A percentile compares a stretch with the other conserved stretches of the same genome.
phyloP scores from a whole-genome alignment of 371 early-diverging fungal species.

The Mortierella sp. region DNA sequence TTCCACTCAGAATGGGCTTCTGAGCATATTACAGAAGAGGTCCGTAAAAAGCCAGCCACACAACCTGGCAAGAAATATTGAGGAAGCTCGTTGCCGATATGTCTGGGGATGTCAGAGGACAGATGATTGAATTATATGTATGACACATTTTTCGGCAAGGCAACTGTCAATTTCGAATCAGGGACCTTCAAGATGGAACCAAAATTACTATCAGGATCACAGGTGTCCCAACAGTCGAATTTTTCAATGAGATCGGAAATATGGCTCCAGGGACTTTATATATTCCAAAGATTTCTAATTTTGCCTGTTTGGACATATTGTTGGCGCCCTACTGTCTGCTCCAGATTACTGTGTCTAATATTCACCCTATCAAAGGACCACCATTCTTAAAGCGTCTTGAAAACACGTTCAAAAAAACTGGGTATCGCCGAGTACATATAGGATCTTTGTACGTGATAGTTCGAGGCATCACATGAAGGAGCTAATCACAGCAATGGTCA shows the following conservation, averaged over 20 bases:
- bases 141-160: slow-evolving; percentile 8
- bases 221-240: neutral
- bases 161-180: slow-evolving; percentile 14
- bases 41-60: slow-evolving; percentile 7
- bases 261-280: slow-evolving; percentile 1
- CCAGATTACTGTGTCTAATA: slow-evolving; percentile 20
- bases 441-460: no score
- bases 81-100: slow-evolving; percentile 3
- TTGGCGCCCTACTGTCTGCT: slow-evolving; percentile 15
- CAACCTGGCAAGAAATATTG: slow-evolving; percentile 10
- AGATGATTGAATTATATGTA: slow-evolving; percentile 30
- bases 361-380: slow-evolving; percentile 15
- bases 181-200: slow-evolving; percentile 12
- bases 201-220: neutral
- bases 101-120: neutral
- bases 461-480: no score
- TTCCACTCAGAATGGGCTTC: slow-evolving; percentile 36
- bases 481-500: no score
- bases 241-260: neutral
- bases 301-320: slow-evolving; percentile 21
- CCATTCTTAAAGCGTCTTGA: slow-evolving; percentile 11
- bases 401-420: slow-evolving; percentile 1
- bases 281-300: slow-evolving; percentile 15
- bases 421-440: no score
- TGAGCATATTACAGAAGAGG: slow-evolving; percentile 7